A percentile compares a stretch with the other conserved stretches of the same genome.
Evolutionary conservation across 495 filamentous ascomycete genomes (phyloP).

Genomic region (Xylaria castorea): DNA sequence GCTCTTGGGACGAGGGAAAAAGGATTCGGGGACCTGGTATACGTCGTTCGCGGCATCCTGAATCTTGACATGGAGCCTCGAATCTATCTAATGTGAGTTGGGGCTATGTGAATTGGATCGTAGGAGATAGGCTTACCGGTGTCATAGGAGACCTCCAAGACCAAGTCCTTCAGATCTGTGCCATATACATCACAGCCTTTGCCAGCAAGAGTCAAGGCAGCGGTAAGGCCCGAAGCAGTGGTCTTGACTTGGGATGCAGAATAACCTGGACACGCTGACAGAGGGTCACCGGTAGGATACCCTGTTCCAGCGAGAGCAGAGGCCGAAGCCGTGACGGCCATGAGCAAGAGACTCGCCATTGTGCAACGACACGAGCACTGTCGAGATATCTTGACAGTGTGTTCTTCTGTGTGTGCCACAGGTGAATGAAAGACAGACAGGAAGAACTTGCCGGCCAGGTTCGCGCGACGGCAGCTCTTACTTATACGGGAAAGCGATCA

Average conservation of each 20-base stretch:
- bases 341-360: slow-evolving; percentile 38
- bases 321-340: slow-evolving; percentile 39
- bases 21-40: slow-evolving; percentile 79
- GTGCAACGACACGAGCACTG: slow-evolving; percentile 9
- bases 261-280: slow-evolving; percentile 72
- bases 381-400: neutral
- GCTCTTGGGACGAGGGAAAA: slow-evolving; percentile 67
- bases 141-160: slow-evolving; percentile 76
- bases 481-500: slow-evolving; percentile 12
- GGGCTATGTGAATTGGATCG: neutral
- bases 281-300: slow-evolving; percentile 36
- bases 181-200: slow-evolving; percentile 75
- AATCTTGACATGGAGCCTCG: slow-evolving; percentile 83
- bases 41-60: slow-evolving; percentile 74
- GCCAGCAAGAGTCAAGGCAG: slow-evolving; percentile 72
- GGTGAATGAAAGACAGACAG: neutral
- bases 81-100: slow-evolving; percentile 55
- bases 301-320: slow-evolving; percentile 35
- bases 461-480: neutral
- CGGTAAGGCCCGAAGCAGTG: slow-evolving; percentile 59
- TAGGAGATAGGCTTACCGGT: slow-evolving; percentile 59
- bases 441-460: neutral
- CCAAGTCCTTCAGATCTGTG: slow-evolving; percentile 68
- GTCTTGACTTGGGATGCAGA: slow-evolving; percentile 68
- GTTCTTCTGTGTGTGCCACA: neutral